Percentiles rank a stretch among this genome's conserved stretches.
Evolutionary conservation across 306 rosid species (phyloP).

Genomic region (Pterocarpus macrocarpus): DNA sequence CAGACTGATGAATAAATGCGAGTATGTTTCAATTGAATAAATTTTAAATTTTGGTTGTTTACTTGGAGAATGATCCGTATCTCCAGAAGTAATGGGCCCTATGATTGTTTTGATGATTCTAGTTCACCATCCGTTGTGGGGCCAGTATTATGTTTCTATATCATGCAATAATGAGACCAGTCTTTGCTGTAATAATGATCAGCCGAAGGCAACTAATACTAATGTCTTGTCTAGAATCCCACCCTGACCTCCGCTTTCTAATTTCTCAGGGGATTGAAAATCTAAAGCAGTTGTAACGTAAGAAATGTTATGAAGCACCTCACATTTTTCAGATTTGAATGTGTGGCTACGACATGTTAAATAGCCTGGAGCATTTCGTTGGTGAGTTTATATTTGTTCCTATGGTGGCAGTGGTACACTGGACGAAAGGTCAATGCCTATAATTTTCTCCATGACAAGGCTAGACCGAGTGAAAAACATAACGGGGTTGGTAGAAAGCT

Average conservation of each 20-base stretch:
- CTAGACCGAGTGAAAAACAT: too few species aligned
- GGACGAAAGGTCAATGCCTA: constrained; percentile 53
- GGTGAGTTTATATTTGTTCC: constrained; percentile 34
- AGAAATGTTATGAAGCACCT: constrained; percentile 3
- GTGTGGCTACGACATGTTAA: too few species aligned
- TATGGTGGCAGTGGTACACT: constrained; percentile 68
- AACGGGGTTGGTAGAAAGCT: too few species aligned
- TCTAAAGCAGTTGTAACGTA: neutral
- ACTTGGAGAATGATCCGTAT: neutral
- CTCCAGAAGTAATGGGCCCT: constrained; percentile 2
- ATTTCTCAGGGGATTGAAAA: neutral
- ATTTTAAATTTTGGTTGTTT: constrained; percentile 13
- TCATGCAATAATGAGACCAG: constrained; percentile 10
- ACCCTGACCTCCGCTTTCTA: neutral
- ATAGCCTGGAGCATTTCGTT: neutral
- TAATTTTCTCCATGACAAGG: too few species aligned
- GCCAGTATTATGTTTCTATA: neutral
- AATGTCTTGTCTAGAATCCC: constrained; percentile 8
- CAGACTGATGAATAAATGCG: constrained; percentile 77
- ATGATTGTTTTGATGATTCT: constrained; percentile 27
- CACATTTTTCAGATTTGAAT: constrained; percentile 6
- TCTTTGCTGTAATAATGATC: neutral
- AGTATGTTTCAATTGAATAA: constrained; percentile 50
- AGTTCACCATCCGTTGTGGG: neutral
- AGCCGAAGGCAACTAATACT: neutral